These are phyloP conservation scores for Tuber calosporum DNA, from an alignment of 495 filamentous ascomycete species.

Conservation along the genomic window DNA sequence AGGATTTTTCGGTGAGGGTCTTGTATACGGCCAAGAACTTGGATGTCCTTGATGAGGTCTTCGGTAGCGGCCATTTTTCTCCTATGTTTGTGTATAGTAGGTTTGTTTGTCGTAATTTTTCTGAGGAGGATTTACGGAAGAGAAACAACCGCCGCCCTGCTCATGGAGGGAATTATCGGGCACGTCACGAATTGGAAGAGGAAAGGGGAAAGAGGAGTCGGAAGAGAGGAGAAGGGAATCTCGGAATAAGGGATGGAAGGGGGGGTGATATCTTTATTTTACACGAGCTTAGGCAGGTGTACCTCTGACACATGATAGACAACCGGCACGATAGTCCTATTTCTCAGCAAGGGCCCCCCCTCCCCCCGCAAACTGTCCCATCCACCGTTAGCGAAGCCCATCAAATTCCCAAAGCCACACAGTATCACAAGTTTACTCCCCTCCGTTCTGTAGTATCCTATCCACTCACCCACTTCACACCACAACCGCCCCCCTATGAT, in stretches of 20 bases:
- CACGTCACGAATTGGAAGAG: neutral
- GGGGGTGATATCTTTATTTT: neutral
- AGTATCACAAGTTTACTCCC: neutral
- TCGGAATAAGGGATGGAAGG: neutral
- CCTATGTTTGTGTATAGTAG: neutral
- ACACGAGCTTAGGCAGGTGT: neutral
- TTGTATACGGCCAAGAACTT: slow-evolving; percentile 68
- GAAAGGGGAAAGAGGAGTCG: neutral
- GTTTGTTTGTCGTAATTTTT: neutral
- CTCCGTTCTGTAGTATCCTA: neutral
- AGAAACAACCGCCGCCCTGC: neutral
- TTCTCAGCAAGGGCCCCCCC: neutral
- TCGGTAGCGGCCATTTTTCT: slow-evolving; percentile 63
- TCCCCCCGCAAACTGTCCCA: neutral
- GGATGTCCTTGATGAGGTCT: slow-evolving; percentile 75
- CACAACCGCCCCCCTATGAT: neutral
- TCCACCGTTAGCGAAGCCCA: neutral
- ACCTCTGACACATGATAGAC: slow-evolving; percentile 1
- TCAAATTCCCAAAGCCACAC: neutral
- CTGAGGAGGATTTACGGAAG: neutral
- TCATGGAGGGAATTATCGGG: neutral
- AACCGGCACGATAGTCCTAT: neutral
- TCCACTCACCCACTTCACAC: neutral
- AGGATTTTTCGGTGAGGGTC: slow-evolving; percentile 83
- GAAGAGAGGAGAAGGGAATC: neutral